These are phyloP conservation scores for Hymenoscyphus infarciens DNA, from an alignment of 2,329 filamentous ascomycete genomes.

Conservation along the genomic window DNA sequence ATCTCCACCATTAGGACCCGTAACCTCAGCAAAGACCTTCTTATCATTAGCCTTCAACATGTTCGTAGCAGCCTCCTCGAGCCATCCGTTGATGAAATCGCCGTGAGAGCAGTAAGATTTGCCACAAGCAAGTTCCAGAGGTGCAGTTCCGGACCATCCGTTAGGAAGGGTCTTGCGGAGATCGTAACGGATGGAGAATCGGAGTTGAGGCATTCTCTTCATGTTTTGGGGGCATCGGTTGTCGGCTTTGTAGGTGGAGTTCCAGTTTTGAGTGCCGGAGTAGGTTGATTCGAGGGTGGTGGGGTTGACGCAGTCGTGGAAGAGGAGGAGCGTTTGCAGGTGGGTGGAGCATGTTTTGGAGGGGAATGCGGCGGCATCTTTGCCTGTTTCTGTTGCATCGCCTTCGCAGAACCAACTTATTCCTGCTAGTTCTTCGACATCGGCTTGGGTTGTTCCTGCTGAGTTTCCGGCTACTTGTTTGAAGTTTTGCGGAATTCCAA, in stretches of 20 bases:
- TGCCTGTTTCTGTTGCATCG: slow-evolving; percentile 25
- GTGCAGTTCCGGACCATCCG: slow-evolving; percentile 44
- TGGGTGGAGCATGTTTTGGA: slow-evolving; percentile 40
- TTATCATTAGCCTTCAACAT: slow-evolving; percentile 35
- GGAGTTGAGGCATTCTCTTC: slow-evolving; percentile 45
- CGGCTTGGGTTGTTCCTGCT: slow-evolving; percentile 34
- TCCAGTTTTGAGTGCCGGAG: slow-evolving; percentile 8
- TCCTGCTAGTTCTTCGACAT: slow-evolving; percentile 33
- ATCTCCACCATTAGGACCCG: slow-evolving; percentile 35
- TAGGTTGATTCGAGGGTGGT: slow-evolving; percentile 37
- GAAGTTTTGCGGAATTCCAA: slow-evolving; percentile 44
- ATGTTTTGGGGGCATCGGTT: slow-evolving; percentile 42
- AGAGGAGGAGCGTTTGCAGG: slow-evolving; percentile 43
- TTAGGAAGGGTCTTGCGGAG: slow-evolving; percentile 41
- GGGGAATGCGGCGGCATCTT: slow-evolving; percentile 34
- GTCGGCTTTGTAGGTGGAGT: slow-evolving; percentile 8
- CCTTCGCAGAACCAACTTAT: slow-evolving; percentile 40
- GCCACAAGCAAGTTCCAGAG: slow-evolving; percentile 43
- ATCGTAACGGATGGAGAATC: slow-evolving; percentile 47
- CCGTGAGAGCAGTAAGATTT: slow-evolving; percentile 40
- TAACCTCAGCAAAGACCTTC: slow-evolving; percentile 27
- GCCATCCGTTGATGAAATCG: slow-evolving; percentile 48
- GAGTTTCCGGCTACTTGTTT: slow-evolving; percentile 42
- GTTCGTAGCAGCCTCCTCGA: slow-evolving; percentile 39
- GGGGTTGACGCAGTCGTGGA: slow-evolving; percentile 42